Conservation (phyloP, 2,329 filamentous ascomycete genomes). For the Xenoacremonium recifei region DNA sequence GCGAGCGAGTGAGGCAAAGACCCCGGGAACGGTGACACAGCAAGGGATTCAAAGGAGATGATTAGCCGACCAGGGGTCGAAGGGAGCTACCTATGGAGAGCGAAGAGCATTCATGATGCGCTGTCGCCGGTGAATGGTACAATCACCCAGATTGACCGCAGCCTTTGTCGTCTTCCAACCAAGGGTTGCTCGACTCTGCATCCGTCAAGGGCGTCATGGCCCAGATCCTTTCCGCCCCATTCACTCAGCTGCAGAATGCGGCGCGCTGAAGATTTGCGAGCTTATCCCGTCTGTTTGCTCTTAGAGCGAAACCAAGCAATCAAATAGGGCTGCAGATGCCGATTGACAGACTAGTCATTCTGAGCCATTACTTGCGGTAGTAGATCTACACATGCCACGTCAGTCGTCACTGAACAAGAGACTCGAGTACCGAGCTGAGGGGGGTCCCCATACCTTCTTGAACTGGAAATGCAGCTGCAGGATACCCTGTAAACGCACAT, state of each 20-base stretch:
- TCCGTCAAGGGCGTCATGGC: neutral
- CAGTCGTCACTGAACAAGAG: conserved; percentile 14
- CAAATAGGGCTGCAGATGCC: too few species aligned
- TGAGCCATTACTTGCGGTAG: conserved; percentile 48
- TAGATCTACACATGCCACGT: conserved; percentile 45
- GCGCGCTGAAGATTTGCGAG: too few species aligned
- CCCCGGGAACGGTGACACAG: conserved; percentile 17
- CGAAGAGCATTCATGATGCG: conserved; percentile 10
- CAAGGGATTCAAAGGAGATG: conserved; percentile 13
- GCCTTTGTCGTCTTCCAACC: conserved; percentile 5
- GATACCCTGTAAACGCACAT: conserved; percentile 64
- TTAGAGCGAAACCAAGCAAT: too few species aligned
- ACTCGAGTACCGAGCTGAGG: conserved; percentile 1
- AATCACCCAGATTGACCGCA: conserved; percentile 11
- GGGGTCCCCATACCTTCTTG: conserved; percentile 81
- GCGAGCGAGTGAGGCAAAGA: conserved; percentile 10
- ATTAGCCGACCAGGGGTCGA: conserved; percentile 13
- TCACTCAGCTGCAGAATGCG: too few species aligned
- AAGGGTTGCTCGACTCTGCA: conserved; percentile 8
- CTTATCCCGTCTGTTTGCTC: too few species aligned
- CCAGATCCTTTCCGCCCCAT: conserved; percentile 6
- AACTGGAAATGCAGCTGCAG: conserved; percentile 97
- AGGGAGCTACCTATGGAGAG: conserved; percentile 21
- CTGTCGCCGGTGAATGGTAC: conserved; percentile 10
- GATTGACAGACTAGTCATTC: too few species aligned